These are phyloP conservation scores for Ecytonucleospora hepatopenaei DNA, from an alignment of 371 early-diverging fungal genomes.

Conservation along the genomic window DNA sequence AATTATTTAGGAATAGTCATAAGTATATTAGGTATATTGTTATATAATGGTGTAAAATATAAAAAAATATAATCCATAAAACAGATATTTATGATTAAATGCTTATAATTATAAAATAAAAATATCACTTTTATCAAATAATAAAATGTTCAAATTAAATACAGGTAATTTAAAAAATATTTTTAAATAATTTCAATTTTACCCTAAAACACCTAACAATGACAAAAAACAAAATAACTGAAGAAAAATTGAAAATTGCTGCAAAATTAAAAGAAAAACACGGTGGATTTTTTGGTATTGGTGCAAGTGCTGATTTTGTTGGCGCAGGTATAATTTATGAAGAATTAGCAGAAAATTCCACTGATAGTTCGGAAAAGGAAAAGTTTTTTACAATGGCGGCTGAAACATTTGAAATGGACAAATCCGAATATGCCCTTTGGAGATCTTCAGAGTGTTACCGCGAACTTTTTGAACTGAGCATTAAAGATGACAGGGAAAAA, in stretches of 20 bases:
- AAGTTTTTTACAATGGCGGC: conserved; percentile 15
- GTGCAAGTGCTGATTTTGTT: conserved; percentile 18
- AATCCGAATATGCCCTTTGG: conserved; percentile 19
- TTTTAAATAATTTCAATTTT: neutral
- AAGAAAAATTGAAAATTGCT: conserved; percentile 15
- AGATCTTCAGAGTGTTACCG: conserved; percentile 11
- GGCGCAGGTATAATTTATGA: conserved; percentile 22
- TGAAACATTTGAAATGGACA: conserved; percentile 14
- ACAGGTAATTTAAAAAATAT: neutral
- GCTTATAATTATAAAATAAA: neutral
- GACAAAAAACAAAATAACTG: conserved; percentile 4
- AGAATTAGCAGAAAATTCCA: conserved; percentile 4
- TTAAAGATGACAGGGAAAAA: conserved; percentile 1
- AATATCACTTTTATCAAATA: neutral
- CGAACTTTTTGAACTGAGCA: conserved; percentile 13
- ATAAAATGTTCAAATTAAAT: neutral
- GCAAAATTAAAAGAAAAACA: conserved; percentile 13
- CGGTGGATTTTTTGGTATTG: conserved; percentile 2
- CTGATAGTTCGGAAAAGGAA: conserved; percentile 7
- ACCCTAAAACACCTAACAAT: too few relatives aligned
- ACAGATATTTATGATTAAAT: neutral
- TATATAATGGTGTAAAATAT: conserved; percentile 30
- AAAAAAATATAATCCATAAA: neutral
- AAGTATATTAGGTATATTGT: conserved; percentile 49
- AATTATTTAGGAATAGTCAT: conserved; percentile 51